Conservation (phyloP, 495 filamentous ascomycete genomes). For the Penicillium verhagenii region DNA sequence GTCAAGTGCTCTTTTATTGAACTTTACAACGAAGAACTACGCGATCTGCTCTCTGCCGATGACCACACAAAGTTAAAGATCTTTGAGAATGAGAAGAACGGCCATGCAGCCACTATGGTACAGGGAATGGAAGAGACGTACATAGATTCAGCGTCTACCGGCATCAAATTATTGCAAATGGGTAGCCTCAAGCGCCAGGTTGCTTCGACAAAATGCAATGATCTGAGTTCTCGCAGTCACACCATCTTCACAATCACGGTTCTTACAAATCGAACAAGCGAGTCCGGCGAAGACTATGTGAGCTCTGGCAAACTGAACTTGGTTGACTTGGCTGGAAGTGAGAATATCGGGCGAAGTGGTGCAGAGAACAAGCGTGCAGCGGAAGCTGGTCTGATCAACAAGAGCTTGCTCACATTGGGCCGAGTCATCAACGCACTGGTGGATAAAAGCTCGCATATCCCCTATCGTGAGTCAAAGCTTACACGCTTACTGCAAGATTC, state of each 20-base stretch:
- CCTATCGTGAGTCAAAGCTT: constrained; percentile 94
- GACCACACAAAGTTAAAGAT: constrained; percentile 89
- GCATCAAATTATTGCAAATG: constrained; percentile 82
- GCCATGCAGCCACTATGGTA: constrained; percentile 74
- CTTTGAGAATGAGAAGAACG: constrained; percentile 86
- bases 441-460: constrained; percentile 86
- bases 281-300: constrained; percentile 88
- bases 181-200: constrained; percentile 94
- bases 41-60: constrained; percentile 79
- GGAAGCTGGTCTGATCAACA: constrained; percentile 96
- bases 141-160: constrained; percentile 79
- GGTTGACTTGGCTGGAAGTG: constrained; percentile 93
- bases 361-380: constrained; percentile 96
- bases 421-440: constrained; percentile 97
- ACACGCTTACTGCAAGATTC: constrained; percentile 95
- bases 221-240: constrained; percentile 91
- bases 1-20: constrained; percentile 99
- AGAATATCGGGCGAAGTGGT: constrained; percentile 94
- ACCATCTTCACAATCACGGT: constrained; percentile 95
- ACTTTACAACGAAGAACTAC: constrained; percentile 94
- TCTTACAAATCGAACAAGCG: constrained; percentile 74
- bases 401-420: constrained; percentile 90
- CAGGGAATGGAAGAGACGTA: constrained; percentile 97
- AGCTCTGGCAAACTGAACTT: constrained; percentile 92
- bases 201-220: constrained; percentile 97